phyloP scores from a whole-genome alignment of 2,329 filamentous ascomycete genomes.

The Didymella pomorum region DNA sequence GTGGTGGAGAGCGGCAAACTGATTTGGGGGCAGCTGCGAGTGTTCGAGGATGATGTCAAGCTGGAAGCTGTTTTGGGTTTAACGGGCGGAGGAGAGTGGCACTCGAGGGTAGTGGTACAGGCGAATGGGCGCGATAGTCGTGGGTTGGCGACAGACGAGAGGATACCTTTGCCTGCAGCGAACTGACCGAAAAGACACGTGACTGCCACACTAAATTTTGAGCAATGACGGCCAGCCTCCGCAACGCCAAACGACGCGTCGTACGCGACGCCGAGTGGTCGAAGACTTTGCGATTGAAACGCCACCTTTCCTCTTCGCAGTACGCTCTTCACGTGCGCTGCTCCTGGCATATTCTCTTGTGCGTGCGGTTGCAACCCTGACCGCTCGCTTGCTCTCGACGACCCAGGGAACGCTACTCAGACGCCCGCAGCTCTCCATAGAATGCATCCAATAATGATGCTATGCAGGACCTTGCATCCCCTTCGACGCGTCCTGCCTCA shows the following conservation, averaged over 20 bases:
- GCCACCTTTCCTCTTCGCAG: not conserved
- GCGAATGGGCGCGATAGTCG: conserved; percentile 29
- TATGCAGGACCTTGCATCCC: conserved; percentile 1
- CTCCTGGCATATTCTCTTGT: not conserved
- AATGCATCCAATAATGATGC: conserved; percentile 5
- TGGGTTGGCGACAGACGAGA: conserved; percentile 20
- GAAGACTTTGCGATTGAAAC: not conserved
- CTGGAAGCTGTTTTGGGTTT: conserved; percentile 30
- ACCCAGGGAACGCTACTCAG: conserved; percentile 6
- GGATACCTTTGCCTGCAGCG: conserved; percentile 20
- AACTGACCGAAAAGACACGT: conserved; percentile 16
- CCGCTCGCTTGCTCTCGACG: conserved; percentile 3
- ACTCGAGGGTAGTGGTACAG: conserved; percentile 30
- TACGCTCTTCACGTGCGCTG: not conserved
- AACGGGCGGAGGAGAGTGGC: conserved; percentile 25
- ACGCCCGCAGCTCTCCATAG: conserved; percentile 1
- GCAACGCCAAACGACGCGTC: conserved; percentile 17
- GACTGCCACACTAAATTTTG: conserved; percentile 19
- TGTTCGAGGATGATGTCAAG: conserved; percentile 29
- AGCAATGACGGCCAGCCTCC: conserved; percentile 17
- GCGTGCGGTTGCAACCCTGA: conserved; percentile 8
- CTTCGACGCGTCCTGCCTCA: not conserved
- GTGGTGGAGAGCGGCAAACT: conserved; percentile 36
- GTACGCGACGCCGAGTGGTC: conserved; percentile 11
- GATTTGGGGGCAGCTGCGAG: conserved; percentile 35